These are phyloP conservation scores for Epichloe hybrida DNA, from an alignment of 2,329 filamentous ascomycete genomes.

Conservation along the genomic window DNA sequence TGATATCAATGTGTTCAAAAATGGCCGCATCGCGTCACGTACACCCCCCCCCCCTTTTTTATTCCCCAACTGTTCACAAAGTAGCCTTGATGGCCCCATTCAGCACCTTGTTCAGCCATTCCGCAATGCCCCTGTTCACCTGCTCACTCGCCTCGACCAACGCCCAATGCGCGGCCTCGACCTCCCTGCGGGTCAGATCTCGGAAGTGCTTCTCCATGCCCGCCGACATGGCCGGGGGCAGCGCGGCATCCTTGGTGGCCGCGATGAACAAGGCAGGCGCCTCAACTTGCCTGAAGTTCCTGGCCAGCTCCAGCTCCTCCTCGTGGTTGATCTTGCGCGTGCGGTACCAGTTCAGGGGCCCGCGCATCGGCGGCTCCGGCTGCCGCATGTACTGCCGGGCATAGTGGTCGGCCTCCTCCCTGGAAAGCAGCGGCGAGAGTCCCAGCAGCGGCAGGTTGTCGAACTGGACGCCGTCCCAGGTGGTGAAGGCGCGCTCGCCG, in stretches of 20 bases:
- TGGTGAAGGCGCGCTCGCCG: conserved; percentile 44
- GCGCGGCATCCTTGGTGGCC: conserved; percentile 55
- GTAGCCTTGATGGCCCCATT: conserved; percentile 15
- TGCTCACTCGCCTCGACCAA: conserved; percentile 58
- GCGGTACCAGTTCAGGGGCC: conserved; percentile 83
- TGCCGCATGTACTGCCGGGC: conserved; percentile 54
- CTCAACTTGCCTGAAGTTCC: conserved; percentile 40
- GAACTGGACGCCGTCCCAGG: conserved; percentile 47
- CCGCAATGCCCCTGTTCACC: conserved; percentile 53
- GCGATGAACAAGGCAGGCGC: conserved; percentile 63
- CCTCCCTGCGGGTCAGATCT: conserved; percentile 49
- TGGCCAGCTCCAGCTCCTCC: conserved; percentile 53
- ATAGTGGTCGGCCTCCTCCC: conserved; percentile 67
- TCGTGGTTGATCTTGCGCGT: conserved; percentile 58
- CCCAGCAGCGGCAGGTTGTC: conserved; percentile 46
- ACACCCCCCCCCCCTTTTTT: background rate
- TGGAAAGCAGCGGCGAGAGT: conserved; percentile 44
- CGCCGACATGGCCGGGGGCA: conserved; percentile 56
- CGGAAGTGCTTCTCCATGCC: conserved; percentile 59
- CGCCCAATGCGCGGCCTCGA: conserved; percentile 69
- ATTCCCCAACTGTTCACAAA: conserved; percentile 8
- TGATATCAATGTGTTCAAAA: no score
- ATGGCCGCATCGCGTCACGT: background rate
- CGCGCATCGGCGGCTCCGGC: conserved; percentile 46
- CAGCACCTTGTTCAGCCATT: conserved; percentile 44